Percentiles rank a stretch among this genome's conserved stretches.
These are phyloP conservation scores for Lyophyllum decastes DNA, from an alignment of 768 basidiomycete genomes.

Conservation along the genomic window DNA sequence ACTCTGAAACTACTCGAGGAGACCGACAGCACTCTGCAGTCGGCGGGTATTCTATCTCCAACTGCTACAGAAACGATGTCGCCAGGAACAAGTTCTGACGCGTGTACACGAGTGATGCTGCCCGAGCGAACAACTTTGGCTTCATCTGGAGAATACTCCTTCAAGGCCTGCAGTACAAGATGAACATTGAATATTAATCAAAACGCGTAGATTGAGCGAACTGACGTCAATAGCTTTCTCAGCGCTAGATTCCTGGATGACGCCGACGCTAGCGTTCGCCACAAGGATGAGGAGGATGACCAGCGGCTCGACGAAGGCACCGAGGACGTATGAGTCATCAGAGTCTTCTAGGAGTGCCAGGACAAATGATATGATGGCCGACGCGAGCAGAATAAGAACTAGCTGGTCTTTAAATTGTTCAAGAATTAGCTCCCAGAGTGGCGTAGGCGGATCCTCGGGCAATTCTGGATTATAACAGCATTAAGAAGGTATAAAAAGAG, in stretches of 20 bases:
- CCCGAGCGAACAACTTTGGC: conserved; percentile 86
- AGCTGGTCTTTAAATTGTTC: conserved; percentile 99
- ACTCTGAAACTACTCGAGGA: conserved; percentile 92
- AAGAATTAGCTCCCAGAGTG: conserved; percentile 92
- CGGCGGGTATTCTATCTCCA: conserved; percentile 94
- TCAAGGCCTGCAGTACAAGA: conserved; percentile 69
- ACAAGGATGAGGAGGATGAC: conserved; percentile 96
- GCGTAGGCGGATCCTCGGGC: conserved; percentile 89
- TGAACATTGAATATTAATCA: conserved; percentile 6
- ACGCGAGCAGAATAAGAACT: conserved; percentile 93
- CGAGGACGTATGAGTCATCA: conserved; percentile 62
- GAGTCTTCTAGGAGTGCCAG: conserved; percentile 86
- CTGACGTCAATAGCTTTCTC: conserved; percentile 97
- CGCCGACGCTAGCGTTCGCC: conserved; percentile 96
- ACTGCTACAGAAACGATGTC: conserved; percentile 91
- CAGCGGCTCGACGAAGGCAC: conserved; percentile 92
- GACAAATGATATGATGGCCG: conserved; percentile 91
- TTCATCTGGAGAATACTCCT: conserved; percentile 96
- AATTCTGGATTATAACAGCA: conserved; percentile 57
- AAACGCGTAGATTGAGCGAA: conserved; percentile 8
- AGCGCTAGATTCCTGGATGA: conserved; percentile 94
- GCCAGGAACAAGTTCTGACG: conserved; percentile 90
- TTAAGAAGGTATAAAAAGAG: not conserved
- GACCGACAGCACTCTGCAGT: conserved; percentile 86
- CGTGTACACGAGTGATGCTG: conserved; percentile 71